Conservation (phyloP, 2,329 filamentous ascomycete species). For the Capronia epimyces region DNA sequence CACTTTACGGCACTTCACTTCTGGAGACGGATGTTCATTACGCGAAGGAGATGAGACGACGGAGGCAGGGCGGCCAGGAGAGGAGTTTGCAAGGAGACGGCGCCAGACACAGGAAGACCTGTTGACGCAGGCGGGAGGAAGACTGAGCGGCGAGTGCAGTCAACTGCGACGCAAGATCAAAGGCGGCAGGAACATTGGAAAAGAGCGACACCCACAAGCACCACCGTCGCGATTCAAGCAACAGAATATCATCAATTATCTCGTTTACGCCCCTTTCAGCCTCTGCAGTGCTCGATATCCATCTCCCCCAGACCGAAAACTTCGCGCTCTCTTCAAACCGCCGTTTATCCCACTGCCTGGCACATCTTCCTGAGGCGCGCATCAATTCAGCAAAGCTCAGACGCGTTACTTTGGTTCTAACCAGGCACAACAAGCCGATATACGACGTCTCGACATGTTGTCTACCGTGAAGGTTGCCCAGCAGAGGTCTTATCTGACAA, state of each 20-base stretch:
- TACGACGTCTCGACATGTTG: not conserved
- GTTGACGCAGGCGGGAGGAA: not conserved
- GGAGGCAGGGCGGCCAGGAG: not conserved
- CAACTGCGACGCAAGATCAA: not conserved
- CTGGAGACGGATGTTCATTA: not conserved
- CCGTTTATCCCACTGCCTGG: not conserved
- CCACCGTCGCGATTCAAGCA: not conserved
- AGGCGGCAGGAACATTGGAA: conserved; percentile 2
- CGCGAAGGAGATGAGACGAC: not conserved
- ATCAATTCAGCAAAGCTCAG: not conserved
- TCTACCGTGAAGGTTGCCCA: not conserved
- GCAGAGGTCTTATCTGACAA: not conserved
- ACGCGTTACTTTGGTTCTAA: not conserved
- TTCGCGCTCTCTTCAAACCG: not conserved
- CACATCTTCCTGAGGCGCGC: not conserved
- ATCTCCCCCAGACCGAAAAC: not conserved
- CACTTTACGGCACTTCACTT: not conserved
- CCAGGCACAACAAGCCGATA: not conserved
- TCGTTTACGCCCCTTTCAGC: not conserved
- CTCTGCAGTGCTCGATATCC: not conserved
- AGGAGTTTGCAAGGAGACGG: not conserved
- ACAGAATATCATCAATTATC: not conserved
- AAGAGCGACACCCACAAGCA: conserved; percentile 1
- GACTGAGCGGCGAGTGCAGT: not conserved
- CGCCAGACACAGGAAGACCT: not conserved